Evolutionary conservation across 768 basidiomycete genomes (phyloP), one percentile per base, ranked within the genome.

Genomic region (Mycena amicta): DNA sequence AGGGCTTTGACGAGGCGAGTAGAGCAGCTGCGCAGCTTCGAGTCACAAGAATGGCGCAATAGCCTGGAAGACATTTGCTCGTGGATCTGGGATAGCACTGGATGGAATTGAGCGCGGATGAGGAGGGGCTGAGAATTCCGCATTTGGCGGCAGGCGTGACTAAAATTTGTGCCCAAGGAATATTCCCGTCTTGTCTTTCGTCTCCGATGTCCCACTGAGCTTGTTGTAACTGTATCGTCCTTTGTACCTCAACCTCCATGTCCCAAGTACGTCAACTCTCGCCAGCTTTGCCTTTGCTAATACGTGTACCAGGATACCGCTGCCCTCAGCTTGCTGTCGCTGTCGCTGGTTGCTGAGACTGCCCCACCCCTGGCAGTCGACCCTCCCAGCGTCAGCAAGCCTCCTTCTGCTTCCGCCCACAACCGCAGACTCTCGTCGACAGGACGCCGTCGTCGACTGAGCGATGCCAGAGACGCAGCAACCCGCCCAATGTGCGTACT

Each of bases 391-490:
- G 37, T 45, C 31, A 52, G 61, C 49, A 53, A 57, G 62, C 53
- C 55, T 50, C 56, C 20, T 27, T 6, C 56, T 18, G 52, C 28
- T 28, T 63, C 69, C 52, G 83, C 75, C 66, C 77, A 88, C 65
- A 88, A 90, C 70, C 84, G 90, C 53, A 79, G 90, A 18, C 74
- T 90, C 25, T 49, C 88, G 18, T 91, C 90, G 0, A 80, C 84
- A 12, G 87, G 89, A 20, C 85, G 89, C 72, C 83, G 85, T 68
- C 80, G 91, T 65, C 77, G 91, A 56, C 70, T 90, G 62, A 91
- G 89, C 71, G 91, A 92, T 70, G 90, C 90, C 25, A 78, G 88
- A 50, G 90, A 92, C 71, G 91, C 91, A 43, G 87, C 88, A 51
- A 78, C 77, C 55, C 79, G 91, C 51, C 88, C 88, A 52, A 83